Base-by-base conservation (phyloP, 1,284 basidiomycete genomes). In the Trichosporon sp. region DNA sequence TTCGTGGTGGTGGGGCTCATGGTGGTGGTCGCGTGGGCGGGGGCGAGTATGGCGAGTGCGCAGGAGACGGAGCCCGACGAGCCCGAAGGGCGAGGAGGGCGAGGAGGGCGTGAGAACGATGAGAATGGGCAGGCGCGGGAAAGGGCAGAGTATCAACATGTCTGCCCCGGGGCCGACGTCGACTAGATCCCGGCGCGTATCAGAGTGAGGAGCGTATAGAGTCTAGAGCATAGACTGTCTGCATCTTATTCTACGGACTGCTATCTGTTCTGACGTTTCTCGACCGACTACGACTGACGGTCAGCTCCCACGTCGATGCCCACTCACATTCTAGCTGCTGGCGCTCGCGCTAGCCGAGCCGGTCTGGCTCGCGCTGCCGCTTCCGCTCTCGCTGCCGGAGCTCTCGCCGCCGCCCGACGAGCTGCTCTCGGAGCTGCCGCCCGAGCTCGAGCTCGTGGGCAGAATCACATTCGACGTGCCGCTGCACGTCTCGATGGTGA, bases 1-100 rank as follows among this genome's bases (percentile, higher is more conserved):
- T 75, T 76, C 56, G 65, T 75, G 0, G 73, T 78, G 7, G 77
- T 78, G 0, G 72, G 56, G 15, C 56, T 60, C 15, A 60, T 60
- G 56, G 56, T 60, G 15, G 13, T 60, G 11, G 27, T 60, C 1
- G 65, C 70, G 65, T 75, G 67, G 31, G 21, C 56, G 23, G 32
- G 21, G 65, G 38, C 42, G n/a, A 66, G 56, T 31, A 21, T 60
- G 27, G 56, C 56, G 1, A 31, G 56, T n/a, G 56, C 56, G 0
- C 56, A 60, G 56, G 56, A 60, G 56, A 8, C 32, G 3, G 56
- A 60, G 56, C 53, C 15, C 12, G 53, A 58, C 1, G 25, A 58
- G 53, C 13, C 31, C n/a, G 44, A 38, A 38, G 12, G 5, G 11
- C 4, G 4, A 1, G 44, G 44, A 21, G 3, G 44, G 44, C 18